Conservation (phyloP, 2,329 filamentous ascomycete genomes). For the Verticillium isaacii region DNA sequence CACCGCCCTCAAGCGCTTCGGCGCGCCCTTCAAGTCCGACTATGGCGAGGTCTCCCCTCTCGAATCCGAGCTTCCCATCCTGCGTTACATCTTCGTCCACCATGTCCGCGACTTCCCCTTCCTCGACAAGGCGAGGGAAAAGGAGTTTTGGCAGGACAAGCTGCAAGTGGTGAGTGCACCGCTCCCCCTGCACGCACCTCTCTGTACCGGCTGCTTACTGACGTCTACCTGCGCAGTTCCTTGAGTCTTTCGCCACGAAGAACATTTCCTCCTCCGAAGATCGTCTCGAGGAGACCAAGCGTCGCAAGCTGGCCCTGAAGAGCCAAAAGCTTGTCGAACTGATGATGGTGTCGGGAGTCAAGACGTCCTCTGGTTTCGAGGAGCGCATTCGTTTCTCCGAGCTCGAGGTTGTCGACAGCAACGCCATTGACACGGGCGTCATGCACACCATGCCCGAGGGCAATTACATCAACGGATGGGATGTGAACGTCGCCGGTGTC, state of each 20-base stretch:
- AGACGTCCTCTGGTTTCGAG: constrained; percentile 93
- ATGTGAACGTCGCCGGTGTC: constrained; percentile 90
- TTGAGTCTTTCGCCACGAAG: constrained; percentile 96
- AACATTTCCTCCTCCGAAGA: constrained; percentile 97
- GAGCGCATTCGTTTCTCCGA: constrained; percentile 96
- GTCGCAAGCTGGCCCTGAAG: constrained; percentile 86
- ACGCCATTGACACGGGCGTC: constrained; percentile 86
- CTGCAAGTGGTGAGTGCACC: constrained; percentile 79
- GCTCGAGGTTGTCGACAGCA: constrained; percentile 91
- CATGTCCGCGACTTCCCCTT: constrained; percentile 98
- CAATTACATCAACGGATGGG: constrained; percentile 91
- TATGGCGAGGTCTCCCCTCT: constrained; percentile 88
- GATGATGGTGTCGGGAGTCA: constrained; percentile 98
- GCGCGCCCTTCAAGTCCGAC: constrained; percentile 90
- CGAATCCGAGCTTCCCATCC: constrained; percentile 87
- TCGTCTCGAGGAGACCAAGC: constrained; percentile 91
- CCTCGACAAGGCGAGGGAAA: constrained; percentile 91
- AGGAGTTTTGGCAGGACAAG: constrained; percentile 99
- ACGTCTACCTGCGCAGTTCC: constrained; percentile 56
- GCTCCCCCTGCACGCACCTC: neutral
- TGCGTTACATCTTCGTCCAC: constrained; percentile 96
- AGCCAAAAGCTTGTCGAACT: constrained; percentile 93
- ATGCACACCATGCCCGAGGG: constrained; percentile 85
- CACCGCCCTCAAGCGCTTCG: constrained; percentile 90
- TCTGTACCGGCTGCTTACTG: constrained; percentile 1